Base-by-base conservation (phyloP, 129 eudicot genomes). In the Logfia minima region DNA sequence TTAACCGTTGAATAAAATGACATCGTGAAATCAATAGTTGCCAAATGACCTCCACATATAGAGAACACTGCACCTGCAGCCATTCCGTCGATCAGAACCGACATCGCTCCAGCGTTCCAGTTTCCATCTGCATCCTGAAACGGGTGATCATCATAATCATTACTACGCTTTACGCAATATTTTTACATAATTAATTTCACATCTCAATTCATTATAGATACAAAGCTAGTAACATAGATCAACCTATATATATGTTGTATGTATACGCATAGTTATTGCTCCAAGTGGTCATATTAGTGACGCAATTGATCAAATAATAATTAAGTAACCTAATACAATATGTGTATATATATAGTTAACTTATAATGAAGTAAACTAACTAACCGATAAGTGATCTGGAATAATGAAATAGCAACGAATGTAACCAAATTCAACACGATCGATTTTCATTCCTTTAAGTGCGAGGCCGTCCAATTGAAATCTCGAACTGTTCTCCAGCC, bases 11-110 rank as follows among this genome's bases (percentile, higher is more conserved):
- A 67, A 62, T 80, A 74, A 59, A 53, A 80, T 1, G 76, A 74
- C 69, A 80, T 31, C 8, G 69, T 81, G 71, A n/a, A 81, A 35
- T 81, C 80, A 22, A 74, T 39, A 8, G 75, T 74, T 28, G 84
- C 84, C 51, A 53, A 56, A 32, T 55, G n/a, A 8, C 75, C 75
- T 22, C 80, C 63, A 21, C 62, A 28, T 8, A 22, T 55, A 9
- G 79, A 80, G 21, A 81, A 41, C 61, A 74, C 74, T 0, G 75
- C 80, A 67, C 71, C 80, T 59, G 80, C 80, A 8, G 80, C 58
- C 51, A 80, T 64, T 8, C 16, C 70, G 52, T 80, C 79, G 35
- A 80, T 80, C 79, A 80, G 67, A 43, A 75, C 75, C 7, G 79
- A 56, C 19, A 74, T 74, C 26, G 79, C 79, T 7, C 79, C 79